Conservation (phyloP, 1,284 basidiomycete species). For the Tilletiopsis washingtonensis region DNA sequence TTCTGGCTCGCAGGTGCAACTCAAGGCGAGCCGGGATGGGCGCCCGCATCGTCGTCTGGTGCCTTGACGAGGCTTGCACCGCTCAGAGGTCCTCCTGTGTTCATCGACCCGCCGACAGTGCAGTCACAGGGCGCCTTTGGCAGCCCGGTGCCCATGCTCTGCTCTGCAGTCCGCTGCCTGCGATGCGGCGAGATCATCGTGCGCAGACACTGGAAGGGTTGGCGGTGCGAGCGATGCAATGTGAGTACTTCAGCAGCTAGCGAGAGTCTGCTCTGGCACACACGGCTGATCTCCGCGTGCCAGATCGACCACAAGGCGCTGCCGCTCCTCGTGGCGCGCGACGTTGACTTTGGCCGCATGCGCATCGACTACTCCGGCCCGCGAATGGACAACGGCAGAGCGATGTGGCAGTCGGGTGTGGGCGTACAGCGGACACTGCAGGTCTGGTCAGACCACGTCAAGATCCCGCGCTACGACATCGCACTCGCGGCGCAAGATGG, state of each 20-base stretch:
- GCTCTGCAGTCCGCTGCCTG: background rate
- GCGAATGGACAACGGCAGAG: slow-evolving; percentile 3
- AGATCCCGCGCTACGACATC: background rate
- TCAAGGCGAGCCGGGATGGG: no score
- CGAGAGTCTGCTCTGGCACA: no score
- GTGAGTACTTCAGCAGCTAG: no score
- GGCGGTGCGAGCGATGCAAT: no score
- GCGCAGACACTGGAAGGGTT: background rate
- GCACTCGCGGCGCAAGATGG: no score
- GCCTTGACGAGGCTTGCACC: no score
- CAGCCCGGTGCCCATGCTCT: background rate
- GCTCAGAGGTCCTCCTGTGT: no score
- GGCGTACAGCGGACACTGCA: background rate
- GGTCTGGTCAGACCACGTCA: slow-evolving; percentile 1
- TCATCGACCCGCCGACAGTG: background rate
- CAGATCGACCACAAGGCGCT: background rate
- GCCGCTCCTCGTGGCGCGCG: background rate
- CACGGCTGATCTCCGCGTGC: no score
- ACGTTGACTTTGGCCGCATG: background rate
- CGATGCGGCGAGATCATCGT: background rate
- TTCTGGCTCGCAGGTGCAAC: no score
- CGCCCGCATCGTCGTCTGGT: no score
- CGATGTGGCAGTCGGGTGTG: background rate
- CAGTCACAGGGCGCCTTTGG: background rate
- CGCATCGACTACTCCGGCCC: background rate